Conservation (phyloP, 306 rosid genomes). For the Fragaria ananassa region DNA sequence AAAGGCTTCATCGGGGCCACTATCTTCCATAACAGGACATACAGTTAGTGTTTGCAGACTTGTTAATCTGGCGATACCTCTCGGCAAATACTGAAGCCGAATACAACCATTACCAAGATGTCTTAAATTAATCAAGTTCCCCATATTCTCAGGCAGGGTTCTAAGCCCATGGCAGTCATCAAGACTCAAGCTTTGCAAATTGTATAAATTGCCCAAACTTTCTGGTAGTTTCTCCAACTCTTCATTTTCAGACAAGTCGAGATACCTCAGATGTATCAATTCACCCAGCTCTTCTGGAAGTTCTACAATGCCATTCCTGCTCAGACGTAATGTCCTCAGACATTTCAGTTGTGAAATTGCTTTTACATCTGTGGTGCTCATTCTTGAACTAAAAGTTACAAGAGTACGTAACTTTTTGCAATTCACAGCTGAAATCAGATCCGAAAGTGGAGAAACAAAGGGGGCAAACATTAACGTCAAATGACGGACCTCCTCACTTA, state of each 20-base stretch:
- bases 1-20: not conserved
- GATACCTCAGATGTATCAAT: conserved; percentile 8
- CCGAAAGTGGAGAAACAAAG: not conserved
- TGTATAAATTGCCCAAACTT: not conserved
- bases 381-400: not conserved
- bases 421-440: not conserved
- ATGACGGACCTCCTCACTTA: not conserved
- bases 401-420: not conserved
- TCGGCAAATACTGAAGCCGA: not conserved
- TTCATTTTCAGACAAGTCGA: not conserved
- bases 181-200: not conserved
- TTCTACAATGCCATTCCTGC: fast-evolving
- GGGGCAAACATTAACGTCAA: not conserved
- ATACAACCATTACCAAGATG: not conserved
- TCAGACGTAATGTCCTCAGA: not conserved
- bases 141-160: not conserved
- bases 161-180: fast-evolving
- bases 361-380: not conserved
- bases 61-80: not conserved
- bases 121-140: not conserved
- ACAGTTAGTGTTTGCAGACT: not conserved
- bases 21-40: not conserved
- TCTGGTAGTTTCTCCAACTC: not conserved
- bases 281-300: not conserved
- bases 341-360: not conserved